Base-by-base conservation (phyloP, 768 basidiomycete species). In the Boletellus sp. region DNA sequence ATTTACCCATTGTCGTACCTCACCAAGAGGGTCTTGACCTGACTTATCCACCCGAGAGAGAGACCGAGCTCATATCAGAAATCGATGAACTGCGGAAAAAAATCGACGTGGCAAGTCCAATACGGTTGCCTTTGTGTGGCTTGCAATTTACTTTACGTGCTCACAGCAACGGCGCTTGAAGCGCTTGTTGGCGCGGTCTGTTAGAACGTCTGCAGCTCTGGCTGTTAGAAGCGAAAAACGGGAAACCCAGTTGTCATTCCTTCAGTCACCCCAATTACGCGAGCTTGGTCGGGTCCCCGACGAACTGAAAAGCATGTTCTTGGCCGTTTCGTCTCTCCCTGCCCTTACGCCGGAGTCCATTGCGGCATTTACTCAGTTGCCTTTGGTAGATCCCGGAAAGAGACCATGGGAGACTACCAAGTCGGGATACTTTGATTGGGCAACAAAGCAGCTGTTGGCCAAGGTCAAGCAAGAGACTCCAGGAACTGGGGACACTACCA, bases 361-460 rank as follows among this genome's bases (percentile, higher is more conserved):
- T 20, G 59, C 72, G 31, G 67, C 74, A 35, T 53, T 72, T 40
- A 65, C 65, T 22, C 60, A 57, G 26, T 22, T 56, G 15, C 64
- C 62, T 4, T 62, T 70, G 22, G 58, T 74, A 4, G 79, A 83
- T 50, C 79, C 83, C 0, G 83, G 86, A 1, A 88, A 88, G 63
- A 78, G 83, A 35, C 77, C 77, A 10, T 93, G 90, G 90, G 88
- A 92, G 69, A 78, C 80, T 33, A 82, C 78, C 64, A 78, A 79
- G 62, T 75, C 77, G 1, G 90, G 87, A 5, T 94, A 93, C 64
- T 62, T 85, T 5, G 81, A 82, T 51, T 94, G 91, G 91, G 89
- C 85, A 1, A 71, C 83, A 1, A 71, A 72, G 17, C 79, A 81
- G 63, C 64, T 87, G 8, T 54, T 87, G 38, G 54, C 63, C 48